phyloP scores from a whole-genome alignment of 768 basidiomycete species.

The Artomyces pyxidatus region DNA sequence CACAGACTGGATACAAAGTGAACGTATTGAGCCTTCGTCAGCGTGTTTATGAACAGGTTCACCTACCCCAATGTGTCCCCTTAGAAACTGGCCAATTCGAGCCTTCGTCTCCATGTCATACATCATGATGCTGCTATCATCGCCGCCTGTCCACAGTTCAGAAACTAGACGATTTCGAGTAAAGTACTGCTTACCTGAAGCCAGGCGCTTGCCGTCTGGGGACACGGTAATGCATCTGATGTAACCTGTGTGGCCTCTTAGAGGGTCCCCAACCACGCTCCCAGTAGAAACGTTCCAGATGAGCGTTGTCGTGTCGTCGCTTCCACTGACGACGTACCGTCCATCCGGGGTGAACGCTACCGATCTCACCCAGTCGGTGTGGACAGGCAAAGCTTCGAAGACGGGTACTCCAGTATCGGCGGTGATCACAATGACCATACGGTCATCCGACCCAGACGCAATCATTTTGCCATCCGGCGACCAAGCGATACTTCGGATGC shows the following conservation, averaged over 20 bases:
- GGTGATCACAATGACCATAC: background rate
- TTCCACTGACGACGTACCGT: background rate
- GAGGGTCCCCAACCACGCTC: background rate
- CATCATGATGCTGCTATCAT: conserved; percentile 3
- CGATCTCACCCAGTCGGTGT: conserved; percentile 5
- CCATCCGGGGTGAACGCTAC: background rate
- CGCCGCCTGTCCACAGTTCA: background rate
- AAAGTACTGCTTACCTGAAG: conserved; percentile 12
- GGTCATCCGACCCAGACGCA: background rate
- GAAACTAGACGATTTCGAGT: background rate
- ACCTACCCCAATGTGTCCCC: conserved; percentile 5
- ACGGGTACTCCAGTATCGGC: background rate
- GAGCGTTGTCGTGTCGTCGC: conserved; percentile 3
- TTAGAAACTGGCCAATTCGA: background rate
- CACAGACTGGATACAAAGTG: background rate
- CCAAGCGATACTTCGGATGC: conserved; percentile 18
- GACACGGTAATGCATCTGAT: conserved; percentile 19
- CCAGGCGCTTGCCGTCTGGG: conserved; percentile 19
- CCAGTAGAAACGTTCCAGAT: conserved; percentile 5
- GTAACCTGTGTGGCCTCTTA: conserved; percentile 1
- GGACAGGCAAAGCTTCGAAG: background rate
- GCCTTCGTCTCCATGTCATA: conserved; percentile 4
- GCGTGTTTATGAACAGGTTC: too few relatives aligned
- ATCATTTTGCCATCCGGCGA: conserved; percentile 19
- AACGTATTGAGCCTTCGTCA: too few relatives aligned